Evolutionary conservation across 1,284 basidiomycete species (phyloP), one percentile per base, ranked within the genome.

Genomic region (Ganoderma meredithae): DNA sequence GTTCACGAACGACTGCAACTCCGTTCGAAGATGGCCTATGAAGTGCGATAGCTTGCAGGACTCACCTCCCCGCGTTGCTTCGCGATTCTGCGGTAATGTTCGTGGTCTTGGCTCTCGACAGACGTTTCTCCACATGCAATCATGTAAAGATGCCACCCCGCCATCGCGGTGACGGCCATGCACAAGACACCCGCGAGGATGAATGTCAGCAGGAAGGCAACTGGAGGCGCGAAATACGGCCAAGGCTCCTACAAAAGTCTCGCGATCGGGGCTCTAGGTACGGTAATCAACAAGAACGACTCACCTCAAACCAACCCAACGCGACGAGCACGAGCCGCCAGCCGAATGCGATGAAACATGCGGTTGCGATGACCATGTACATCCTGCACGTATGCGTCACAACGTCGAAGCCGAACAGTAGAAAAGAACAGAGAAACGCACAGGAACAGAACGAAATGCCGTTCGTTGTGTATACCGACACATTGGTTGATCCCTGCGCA

Each of bases 361-460:
- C 87, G 5, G 90, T 87, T 0, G 87, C 82, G 1, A 93, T 65
- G 31, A 86, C 83, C 31, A 96, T 86, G 79, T 95, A 96, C n/a
- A 84, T 83, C 88, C 94, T 95, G 47, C 4, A 25, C 22, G 15
- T 4, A 39, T 1, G 41, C 31, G 2, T 43, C 6, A 4, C 22
- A 12, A 17, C 17, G 1, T 25, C 31, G 19, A 9, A 27, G 31
- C 22, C 13, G 19, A 25, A 19, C 39, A 7, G 2, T 5, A 8
- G 0, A 17, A 9, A 41, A 25, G 5, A 4, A 33, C 22, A 15
- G 62, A 53, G 12, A 19, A 9, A 81, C 89, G 64, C 69, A 94
- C 95, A 99, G 92, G 86, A 99, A 99, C 43, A 99, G 83, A 41
- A 98, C 87, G 76, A 99, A 99, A 81, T 99, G 95, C 0, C 97